Conservation (phyloP, 164 flowering plant genomes). For the Annona cherimola region DNA sequence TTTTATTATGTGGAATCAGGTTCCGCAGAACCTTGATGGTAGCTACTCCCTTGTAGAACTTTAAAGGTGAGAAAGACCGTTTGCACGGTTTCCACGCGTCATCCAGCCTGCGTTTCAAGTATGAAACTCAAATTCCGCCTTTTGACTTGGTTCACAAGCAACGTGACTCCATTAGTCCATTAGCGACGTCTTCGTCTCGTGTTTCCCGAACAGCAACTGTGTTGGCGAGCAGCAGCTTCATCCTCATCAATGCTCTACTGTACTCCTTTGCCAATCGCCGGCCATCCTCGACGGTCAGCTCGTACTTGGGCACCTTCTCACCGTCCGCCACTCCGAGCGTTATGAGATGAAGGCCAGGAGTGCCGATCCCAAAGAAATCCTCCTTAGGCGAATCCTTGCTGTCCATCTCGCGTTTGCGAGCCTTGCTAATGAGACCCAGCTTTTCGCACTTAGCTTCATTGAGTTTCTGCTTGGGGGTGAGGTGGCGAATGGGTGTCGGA, state of each 20-base stretch:
- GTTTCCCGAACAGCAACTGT: too few relatives aligned
- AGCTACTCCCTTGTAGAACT: too few relatives aligned
- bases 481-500: slow-evolving; percentile 53
- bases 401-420: slow-evolving; percentile 49
- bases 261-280: slow-evolving; percentile 80
- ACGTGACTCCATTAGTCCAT: too few relatives aligned
- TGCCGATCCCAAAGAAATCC: slow-evolving; percentile 37
- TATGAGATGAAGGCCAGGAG: slow-evolving; percentile 77
- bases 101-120: too few relatives aligned
- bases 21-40: too few relatives aligned
- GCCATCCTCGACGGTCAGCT: slow-evolving; percentile 88
- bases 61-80: too few relatives aligned
- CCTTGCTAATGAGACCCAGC: slow-evolving; percentile 70
- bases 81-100: too few relatives aligned
- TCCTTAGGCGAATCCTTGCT: slow-evolving; percentile 37
- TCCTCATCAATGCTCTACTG: slow-evolving; percentile 73
- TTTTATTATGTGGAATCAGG: too few relatives aligned
- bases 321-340: slow-evolving; percentile 69
- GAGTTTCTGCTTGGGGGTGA: slow-evolving; percentile 41
- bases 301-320: slow-evolving; percentile 68
- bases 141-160: too few relatives aligned
- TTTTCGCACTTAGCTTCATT: slow-evolving; percentile 79
- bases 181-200: too few relatives aligned
- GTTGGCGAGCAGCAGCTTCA: too few relatives aligned
- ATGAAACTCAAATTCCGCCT: too few relatives aligned